Base-by-base conservation (phyloP, 768 basidiomycete species). In the Lactifluus echinatus region DNA sequence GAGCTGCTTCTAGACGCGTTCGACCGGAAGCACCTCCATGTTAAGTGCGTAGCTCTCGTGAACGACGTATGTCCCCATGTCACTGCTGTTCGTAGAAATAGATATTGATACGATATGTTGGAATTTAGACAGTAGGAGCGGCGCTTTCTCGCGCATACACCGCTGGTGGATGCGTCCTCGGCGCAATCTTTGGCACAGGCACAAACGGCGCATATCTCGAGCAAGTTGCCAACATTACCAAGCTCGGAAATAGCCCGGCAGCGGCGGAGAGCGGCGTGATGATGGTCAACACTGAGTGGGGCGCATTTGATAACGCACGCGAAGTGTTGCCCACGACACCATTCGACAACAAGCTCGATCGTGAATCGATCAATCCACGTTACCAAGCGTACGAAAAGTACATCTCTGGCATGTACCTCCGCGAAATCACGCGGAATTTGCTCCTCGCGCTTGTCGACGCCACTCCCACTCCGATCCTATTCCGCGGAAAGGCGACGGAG, bases 271-370 rank as follows among this genome's bases (percentile, higher is more conserved):
- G 83, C 4, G 88, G 84, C n/a, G 72, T 79, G 62, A 99, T 99
- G 96, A 80, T 97, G 54, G 82, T 98, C 55, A 99, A 99, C 73
- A 90, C 90, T 7, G 96, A 98, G 73, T 98, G 95, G 96, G 96
- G 96, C 60, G 96, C 83, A 24, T 96, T 98, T 73, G 90, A 99
- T 71, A 98, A 96, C 71, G 79, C 84, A 86, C 84, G 94, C 55
- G 76, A 80, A 11, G 83, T 86, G 50, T 79, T 99, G 12, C 94
- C 93, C 4, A 80, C 84, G 6, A 96, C 95, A 0, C 81, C 88
- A 3, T 96, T 84, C 65, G 96, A 99, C 70, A 93, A 89, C 72
- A 82, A 86, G 59, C 75, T 98, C 21, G 96, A 99, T 70, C 85
- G 96, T 50, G 82, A 87, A 66, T 91, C 87, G 56, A 97, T 98